These are phyloP conservation scores for Aureobasidium zeae DNA, from an alignment of 2,329 filamentous ascomycete genomes.

Conservation along the genomic window DNA sequence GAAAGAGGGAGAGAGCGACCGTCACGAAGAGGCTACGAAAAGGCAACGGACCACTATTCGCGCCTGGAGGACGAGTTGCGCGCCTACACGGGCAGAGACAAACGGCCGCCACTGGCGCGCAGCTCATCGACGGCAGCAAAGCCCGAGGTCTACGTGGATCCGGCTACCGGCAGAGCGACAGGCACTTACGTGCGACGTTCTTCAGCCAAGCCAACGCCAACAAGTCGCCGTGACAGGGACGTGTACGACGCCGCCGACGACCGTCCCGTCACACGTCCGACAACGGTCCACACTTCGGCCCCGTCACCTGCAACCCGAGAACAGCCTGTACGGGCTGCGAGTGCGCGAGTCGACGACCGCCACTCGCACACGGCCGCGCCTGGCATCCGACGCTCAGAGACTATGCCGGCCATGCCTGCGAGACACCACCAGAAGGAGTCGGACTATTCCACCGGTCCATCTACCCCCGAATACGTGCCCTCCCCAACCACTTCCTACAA, in stretches of 20 bases:
- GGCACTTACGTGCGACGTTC: slow-evolving; percentile 22
- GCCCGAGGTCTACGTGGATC: slow-evolving; percentile 23
- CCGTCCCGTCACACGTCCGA: slow-evolving; percentile 18
- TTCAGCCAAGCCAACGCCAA: slow-evolving; percentile 21
- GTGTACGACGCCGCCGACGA: slow-evolving; percentile 14
- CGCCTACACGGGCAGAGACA: slow-evolving; percentile 24
- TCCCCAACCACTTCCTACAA: slow-evolving; percentile 15
- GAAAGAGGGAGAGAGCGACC: slow-evolving; percentile 9
- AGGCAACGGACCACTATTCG: slow-evolving; percentile 21
- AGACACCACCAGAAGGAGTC: too few species aligned
- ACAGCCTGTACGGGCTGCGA: slow-evolving; percentile 21
- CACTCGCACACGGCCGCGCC: slow-evolving; percentile 25
- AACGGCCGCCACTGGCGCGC: slow-evolving; percentile 22
- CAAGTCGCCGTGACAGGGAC: slow-evolving; percentile 17
- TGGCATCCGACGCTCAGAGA: slow-evolving; percentile 34
- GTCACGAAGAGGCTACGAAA: neutral
- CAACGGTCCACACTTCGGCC: slow-evolving; percentile 32
- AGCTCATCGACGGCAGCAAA: slow-evolving; percentile 21
- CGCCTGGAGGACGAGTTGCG: slow-evolving; percentile 20
- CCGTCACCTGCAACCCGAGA: slow-evolving; percentile 25
- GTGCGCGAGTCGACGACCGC: slow-evolving; percentile 22
- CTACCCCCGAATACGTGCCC: slow-evolving; percentile 22
- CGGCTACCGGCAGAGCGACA: slow-evolving; percentile 19
- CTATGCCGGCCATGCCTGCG: slow-evolving; percentile 28
- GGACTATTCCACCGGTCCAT: slow-evolving; percentile 22